Conservation (phyloP, 139 green algal genomes). For the Volvox reticuliferus region DNA sequence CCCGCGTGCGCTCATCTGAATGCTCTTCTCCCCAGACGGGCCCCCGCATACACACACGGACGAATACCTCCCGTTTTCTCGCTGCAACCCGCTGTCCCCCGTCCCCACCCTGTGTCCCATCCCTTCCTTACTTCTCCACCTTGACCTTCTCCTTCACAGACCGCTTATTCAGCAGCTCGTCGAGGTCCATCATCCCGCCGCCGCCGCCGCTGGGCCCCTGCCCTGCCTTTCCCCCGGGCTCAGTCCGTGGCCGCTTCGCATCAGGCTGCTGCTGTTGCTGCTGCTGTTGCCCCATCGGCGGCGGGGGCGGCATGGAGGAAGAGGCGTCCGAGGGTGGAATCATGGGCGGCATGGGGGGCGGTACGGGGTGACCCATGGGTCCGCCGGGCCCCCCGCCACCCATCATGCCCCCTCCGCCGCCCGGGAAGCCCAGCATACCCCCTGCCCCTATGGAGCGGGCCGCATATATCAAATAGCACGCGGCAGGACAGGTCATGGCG, state of each 20-base stretch:
- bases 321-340: background rate
- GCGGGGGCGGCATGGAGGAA: no score
- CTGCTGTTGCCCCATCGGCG: background rate
- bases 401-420: background rate
- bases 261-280: slow-evolving; percentile 27
- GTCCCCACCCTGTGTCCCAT: no score
- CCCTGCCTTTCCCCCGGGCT: background rate
- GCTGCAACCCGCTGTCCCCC: no score
- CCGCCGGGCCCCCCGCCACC: background rate
- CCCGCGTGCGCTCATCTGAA: no score
- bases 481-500: no score
- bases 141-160: slow-evolving; percentile 44
- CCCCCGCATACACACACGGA: no score
- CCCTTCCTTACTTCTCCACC: slow-evolving; percentile 42
- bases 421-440: slow-evolving; percentile 11
- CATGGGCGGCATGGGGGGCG: slow-evolving; percentile 34
- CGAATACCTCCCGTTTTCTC: no score
- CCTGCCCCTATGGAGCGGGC: background rate
- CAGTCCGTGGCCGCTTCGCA: slow-evolving; percentile 28
- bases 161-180: slow-evolving; percentile 39
- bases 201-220: background rate
- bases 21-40: no score
- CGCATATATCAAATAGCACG: no score
- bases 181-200: background rate
- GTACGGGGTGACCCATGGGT: slow-evolving; percentile 8